Evolutionary conservation across 179 eudicot species (phyloP).

Genomic region (Spinacia oleracea): DNA sequence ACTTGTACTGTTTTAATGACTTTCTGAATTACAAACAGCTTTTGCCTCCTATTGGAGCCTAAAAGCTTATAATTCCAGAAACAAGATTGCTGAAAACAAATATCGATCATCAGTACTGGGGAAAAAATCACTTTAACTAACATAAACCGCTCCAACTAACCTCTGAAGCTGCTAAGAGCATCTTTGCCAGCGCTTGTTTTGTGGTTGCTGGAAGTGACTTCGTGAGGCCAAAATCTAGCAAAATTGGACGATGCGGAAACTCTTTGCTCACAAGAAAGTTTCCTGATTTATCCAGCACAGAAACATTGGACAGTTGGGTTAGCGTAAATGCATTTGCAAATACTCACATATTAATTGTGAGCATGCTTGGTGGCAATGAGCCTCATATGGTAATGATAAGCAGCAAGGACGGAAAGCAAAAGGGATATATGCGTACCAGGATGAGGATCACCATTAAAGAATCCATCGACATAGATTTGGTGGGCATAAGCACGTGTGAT

Average conservation of each 20-base stretch:
- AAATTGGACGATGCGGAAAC: conserved; percentile 86
- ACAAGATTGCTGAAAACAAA: neutral
- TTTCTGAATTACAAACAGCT: neutral
- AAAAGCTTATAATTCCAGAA: neutral
- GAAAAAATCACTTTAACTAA: conserved; percentile 7
- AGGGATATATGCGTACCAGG: conserved; percentile 61
- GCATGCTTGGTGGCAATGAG: neutral
- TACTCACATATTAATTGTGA: neutral
- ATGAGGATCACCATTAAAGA: conserved; percentile 98
- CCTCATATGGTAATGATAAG: neutral
- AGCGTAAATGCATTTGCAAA: neutral
- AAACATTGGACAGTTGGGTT: conserved; percentile 10
- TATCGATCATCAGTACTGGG: neutral
- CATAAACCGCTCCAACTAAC: conserved; percentile 41
- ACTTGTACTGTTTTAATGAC: neutral
- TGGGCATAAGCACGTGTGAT: conserved; percentile 97
- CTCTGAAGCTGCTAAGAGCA: conserved; percentile 94
- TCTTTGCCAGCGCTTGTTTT: conserved; percentile 96
- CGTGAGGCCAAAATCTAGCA: conserved; percentile 95
- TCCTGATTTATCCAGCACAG: conserved; percentile 40
- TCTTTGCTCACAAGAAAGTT: conserved; percentile 96
- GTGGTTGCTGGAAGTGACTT: conserved; percentile 72
- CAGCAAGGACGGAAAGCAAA: conserved; percentile 14
- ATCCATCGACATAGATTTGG: conserved; percentile 96
- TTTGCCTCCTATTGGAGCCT: neutral